Conservation (phyloP, 352 stramenopile genomes). For the Halophytophthora polymorphica region DNA sequence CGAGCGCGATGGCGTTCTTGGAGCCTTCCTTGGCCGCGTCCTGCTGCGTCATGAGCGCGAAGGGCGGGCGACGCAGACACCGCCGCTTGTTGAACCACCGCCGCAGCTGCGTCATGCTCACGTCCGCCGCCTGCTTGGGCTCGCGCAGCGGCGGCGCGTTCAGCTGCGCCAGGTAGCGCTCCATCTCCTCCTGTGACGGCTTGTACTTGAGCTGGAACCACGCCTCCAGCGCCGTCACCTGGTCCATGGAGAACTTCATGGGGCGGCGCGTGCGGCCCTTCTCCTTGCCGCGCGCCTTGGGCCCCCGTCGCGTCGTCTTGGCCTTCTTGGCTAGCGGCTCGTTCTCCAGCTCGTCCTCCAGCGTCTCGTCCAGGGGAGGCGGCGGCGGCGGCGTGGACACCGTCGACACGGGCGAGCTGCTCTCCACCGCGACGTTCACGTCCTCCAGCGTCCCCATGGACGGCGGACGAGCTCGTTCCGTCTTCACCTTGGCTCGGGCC, state of each 20-base stretch:
- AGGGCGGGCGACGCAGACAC: conserved; percentile 75
- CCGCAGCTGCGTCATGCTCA: conserved; percentile 85
- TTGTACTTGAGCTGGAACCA: conserved; percentile 90
- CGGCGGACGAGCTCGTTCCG: conserved; percentile 2
- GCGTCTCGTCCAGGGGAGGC: neutral
- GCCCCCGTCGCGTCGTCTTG: conserved; percentile 17
- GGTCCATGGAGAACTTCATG: conserved; percentile 87
- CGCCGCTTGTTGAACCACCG: conserved; percentile 87
- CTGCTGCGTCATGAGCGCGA: conserved; percentile 81
- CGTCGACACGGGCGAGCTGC: conserved; percentile 2
- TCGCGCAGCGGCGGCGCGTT: conserved; percentile 73
- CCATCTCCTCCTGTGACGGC: conserved; percentile 75
- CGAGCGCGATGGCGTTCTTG: conserved; percentile 36
- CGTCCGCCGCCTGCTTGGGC: conserved; percentile 72
- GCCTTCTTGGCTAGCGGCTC: conserved; percentile 32
- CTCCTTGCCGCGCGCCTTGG: conserved; percentile 42
- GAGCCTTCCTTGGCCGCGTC: conserved; percentile 58
- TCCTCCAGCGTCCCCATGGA: conserved; percentile 16
- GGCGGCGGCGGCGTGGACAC: neutral
- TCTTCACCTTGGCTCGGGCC: conserved; percentile 12
- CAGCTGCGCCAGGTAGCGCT: conserved; percentile 62
- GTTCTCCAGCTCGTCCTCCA: conserved; percentile 11
- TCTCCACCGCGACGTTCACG: conserved; percentile 14
- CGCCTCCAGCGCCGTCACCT: conserved; percentile 70
- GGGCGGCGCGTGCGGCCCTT: conserved; percentile 65